Evolutionary conservation across 192 early-diverging fungal species (phyloP), one percentile per base, ranked within the genome.

Genomic region (Backusella tuberculispora): DNA sequence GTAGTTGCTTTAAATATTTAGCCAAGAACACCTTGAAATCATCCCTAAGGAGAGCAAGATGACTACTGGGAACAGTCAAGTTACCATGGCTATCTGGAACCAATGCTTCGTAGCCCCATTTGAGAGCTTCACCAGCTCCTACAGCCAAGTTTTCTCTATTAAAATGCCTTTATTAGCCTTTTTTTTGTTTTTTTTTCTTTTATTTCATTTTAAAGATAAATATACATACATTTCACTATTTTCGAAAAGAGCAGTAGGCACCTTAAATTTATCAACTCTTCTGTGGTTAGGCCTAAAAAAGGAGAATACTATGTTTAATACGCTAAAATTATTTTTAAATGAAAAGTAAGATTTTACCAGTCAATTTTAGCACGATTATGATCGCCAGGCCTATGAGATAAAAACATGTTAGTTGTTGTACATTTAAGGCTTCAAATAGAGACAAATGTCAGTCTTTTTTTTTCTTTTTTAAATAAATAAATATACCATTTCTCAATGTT

Each of bases 251-350:
- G 53, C 53, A 24, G 53, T 60, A 1, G 53, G 53, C 3, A 60
- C 53, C 9, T 60, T 60, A 26, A 24, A 60, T 7, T 60, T 26
- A 26, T 60, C 53, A 26, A 0, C 21, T 24, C 24, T 26, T 60
- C 53, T 60, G 5, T 60, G 53, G 6, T 60, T 60, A 12, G 53
- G 53, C 53, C 53, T 60, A 26, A 60, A 60, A 56, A 56, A 60
- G n/a, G 6, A 60, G 12, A 0, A 13, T 12, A 5, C 19, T n/a
- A n/a, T n/a, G 0, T 26, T 60, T 34, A 34, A 34, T 34, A 34
- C 29, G 21, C 5, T 26, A 60, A 24, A 12, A 24, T 24, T 2
- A 21, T 24, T 26, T 3, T 56, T 56, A 26, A 26, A 3, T 26
- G 10, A 24, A 13, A 60, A 26, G 24, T 26, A 56, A 46, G 13